A percentile compares a stretch with the other conserved stretches of the same genome.
Conservation (phyloP, 805 yeast genomes). For the Debaryomyces prosopidis region DNA sequence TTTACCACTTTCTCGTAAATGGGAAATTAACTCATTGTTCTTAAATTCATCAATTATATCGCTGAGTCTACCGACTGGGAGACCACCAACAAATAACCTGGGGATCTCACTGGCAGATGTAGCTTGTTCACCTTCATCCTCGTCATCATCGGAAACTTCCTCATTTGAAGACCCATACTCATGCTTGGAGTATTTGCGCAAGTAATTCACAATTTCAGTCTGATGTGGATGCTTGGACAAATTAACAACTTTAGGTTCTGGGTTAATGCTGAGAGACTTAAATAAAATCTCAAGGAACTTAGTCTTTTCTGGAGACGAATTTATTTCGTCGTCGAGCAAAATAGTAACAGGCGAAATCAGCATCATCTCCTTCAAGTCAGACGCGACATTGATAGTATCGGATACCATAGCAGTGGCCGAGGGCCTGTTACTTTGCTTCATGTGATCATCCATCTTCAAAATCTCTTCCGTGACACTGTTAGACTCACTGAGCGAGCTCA, state of each 20-base stretch:
- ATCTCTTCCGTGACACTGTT: constrained; percentile 1
- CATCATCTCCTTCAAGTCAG: constrained; percentile 33
- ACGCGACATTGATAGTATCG: constrained; percentile 13
- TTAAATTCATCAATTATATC: constrained; percentile 21
- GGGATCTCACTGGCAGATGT: constrained; percentile 22
- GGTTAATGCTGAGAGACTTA: constrained; percentile 24
- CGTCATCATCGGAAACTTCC: constrained; percentile 3
- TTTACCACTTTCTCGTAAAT: constrained; percentile 25
- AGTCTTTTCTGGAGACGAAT: constrained; percentile 10
- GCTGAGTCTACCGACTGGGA: constrained; percentile 29
- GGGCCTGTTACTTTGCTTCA: neutral
- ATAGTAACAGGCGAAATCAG: constrained; percentile 30
- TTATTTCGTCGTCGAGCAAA: constrained; percentile 22
- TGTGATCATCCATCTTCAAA: constrained; percentile 7
- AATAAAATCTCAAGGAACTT: constrained; percentile 20
- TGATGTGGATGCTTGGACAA: constrained; percentile 33
- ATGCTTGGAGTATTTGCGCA: constrained; percentile 17
- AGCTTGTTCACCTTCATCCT: constrained; percentile 7
- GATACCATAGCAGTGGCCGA: neutral
- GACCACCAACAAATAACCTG: constrained; percentile 33
- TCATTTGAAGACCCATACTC: neutral
- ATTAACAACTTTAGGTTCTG: constrained; percentile 33
- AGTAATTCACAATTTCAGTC: constrained; percentile 21
- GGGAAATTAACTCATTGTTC: constrained; percentile 19
- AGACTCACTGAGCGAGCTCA: constrained; percentile 3